Percentiles rank a stretch among this genome's conserved stretches.
Conservation (phyloP, 139 green algal genomes). For the Picochlorum costavermella region DNA sequence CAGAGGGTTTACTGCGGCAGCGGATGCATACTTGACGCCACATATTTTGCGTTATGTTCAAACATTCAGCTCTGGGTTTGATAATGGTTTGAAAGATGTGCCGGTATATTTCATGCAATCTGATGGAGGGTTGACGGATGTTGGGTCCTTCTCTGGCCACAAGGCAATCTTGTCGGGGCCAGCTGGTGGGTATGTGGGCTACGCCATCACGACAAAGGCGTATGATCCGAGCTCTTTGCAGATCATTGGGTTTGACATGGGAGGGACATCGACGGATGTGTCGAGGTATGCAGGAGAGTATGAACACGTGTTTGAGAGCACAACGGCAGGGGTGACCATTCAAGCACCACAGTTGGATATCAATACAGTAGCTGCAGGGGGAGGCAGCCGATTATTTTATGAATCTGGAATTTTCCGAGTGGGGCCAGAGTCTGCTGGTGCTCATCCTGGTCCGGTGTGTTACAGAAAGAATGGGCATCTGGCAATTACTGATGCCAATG, state of each 20-base stretch:
- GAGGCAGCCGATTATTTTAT: slow-evolving; percentile 77
- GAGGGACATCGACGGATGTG: slow-evolving; percentile 84
- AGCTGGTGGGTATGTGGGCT: slow-evolving; percentile 83
- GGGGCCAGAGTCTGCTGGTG: slow-evolving; percentile 87
- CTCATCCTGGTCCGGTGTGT: slow-evolving; percentile 89
- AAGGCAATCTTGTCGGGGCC: slow-evolving; percentile 91
- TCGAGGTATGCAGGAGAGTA: slow-evolving; percentile 76
- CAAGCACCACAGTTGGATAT: slow-evolving; percentile 95
- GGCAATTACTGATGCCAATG: slow-evolving; percentile 93
- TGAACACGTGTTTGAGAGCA: slow-evolving; percentile 91
- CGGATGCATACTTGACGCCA: slow-evolving; percentile 92
- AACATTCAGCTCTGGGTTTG: slow-evolving; percentile 78
- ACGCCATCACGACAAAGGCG: slow-evolving; percentile 73
- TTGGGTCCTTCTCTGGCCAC: slow-evolving; percentile 75
- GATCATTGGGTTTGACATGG: slow-evolving; percentile 98
- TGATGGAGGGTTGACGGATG: slow-evolving; percentile 73
- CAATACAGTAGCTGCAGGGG: slow-evolving; percentile 94
- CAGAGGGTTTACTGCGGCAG: slow-evolving; percentile 85
- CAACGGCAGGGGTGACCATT: slow-evolving; percentile 76
- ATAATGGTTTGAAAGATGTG: slow-evolving; percentile 56
- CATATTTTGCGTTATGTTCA: slow-evolving; percentile 77
- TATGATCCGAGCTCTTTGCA: slow-evolving; percentile 33
- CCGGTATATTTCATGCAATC: slow-evolving; percentile 66
- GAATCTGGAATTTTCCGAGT: slow-evolving; percentile 54
- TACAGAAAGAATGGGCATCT: slow-evolving; percentile 87